Evolutionary conservation across 345 rosid genomes (phyloP).

Genomic region (Brassica nigra): DNA sequence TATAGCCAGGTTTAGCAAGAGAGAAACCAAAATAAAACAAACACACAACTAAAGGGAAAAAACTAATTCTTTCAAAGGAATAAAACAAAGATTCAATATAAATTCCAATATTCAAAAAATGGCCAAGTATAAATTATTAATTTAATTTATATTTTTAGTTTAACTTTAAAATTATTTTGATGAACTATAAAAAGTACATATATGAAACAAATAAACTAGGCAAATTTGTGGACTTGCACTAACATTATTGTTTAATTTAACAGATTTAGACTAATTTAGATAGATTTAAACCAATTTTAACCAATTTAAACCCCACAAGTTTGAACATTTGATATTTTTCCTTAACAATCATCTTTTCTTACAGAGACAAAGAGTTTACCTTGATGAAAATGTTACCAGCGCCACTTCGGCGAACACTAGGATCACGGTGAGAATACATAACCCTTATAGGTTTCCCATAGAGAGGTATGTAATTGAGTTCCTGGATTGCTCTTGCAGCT

Average conservation of each 20-base stretch:
- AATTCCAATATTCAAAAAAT: no score
- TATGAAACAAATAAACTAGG: no score
- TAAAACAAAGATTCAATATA: background rate
- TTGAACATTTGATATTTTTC: background rate
- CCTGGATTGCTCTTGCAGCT: conserved; percentile 87
- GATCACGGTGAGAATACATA: conserved; percentile 84
- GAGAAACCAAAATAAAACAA: background rate
- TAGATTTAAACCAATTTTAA: no score
- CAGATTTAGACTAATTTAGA: no score
- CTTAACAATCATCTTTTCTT: background rate
- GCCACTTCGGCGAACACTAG: conserved; percentile 78
- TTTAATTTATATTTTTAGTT: background rate
- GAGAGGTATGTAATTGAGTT: conserved; percentile 74
- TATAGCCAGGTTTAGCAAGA: background rate
- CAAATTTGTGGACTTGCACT: background rate
- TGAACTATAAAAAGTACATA: background rate
- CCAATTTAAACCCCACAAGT: background rate
- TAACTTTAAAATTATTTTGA: background rate
- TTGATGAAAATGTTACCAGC: conserved; percentile 90
- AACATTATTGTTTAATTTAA: no score
- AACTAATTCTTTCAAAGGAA: background rate
- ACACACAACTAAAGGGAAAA: background rate
- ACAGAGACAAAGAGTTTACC: conserved; percentile 46
- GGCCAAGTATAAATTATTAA: no score
- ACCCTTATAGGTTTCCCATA: conserved; percentile 78